Base-by-base conservation (phyloP, 768 basidiomycete species). In the Boletus bicolor region DNA sequence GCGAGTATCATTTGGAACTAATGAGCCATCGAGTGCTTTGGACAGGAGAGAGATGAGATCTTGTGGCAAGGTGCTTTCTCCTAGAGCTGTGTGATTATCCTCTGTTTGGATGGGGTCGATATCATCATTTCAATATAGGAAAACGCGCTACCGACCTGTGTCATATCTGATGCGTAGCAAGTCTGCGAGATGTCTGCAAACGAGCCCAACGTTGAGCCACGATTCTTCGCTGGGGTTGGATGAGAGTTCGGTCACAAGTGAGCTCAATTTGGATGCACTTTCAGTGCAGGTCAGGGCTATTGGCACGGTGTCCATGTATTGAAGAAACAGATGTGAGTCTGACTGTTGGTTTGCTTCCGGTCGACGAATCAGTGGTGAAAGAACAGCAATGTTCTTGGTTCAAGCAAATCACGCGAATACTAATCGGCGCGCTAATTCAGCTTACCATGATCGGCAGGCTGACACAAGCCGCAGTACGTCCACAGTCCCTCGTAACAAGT, bases 21-120 rank as follows among this genome's bases (percentile, higher is more conserved):
- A 59, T 6, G 78, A 66, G 42, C 78, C 82, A 53, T 78, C 74
- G 21, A 87, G 72, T 7, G 85, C 82, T 41, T 77, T 72, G 36
- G 77, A 76, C 28, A 91, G 71, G 19, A 93, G 76, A 35, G 83
- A 75, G 11, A 80, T 82, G 47, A 92, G 72, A 49, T 83, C 80
- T 60, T 81, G 81, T 9, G 89, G 87, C 44, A 93, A 77, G 43
- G 78, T 64, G 5, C 85, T 82, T 64, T 74, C 76, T 52, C 91
- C 91, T 30, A 93, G 77, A 49, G 77, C 67, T 11, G 87, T 82
- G 69, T 89, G 90, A 58, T 84, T 80, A 67, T 91, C 89, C 60
- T 80, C 87, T 88, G 67, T 48, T 54, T 51, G 58, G 50, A 61
- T 58, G 54, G 54, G 39, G 59, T 71, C 49, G 59, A 61, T 60